A percentile compares a stretch with the other conserved stretches of the same genome.
phyloP scores from a whole-genome alignment of 768 basidiomycete genomes.

The Lepiota brunneoincarnata region DNA sequence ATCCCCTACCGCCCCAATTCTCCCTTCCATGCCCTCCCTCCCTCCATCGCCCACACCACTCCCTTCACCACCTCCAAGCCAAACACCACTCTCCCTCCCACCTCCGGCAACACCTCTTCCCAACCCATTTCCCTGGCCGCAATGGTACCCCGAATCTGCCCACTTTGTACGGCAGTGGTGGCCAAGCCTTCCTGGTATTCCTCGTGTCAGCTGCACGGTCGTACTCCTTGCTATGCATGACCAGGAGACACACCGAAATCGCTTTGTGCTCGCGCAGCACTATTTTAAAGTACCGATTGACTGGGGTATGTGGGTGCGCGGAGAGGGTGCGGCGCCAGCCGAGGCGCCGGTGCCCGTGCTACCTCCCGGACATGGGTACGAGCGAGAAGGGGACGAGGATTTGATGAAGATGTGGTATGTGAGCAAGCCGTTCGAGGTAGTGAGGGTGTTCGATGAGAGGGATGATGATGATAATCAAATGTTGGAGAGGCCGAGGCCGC shows the following conservation, averaged over 20 bases:
- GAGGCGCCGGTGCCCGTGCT: too few species aligned
- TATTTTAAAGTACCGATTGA: constrained; percentile 70
- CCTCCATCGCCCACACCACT: background rate
- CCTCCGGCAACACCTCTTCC: constrained; percentile 19
- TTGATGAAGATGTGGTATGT: constrained; percentile 73
- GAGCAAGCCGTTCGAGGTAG: constrained; percentile 67
- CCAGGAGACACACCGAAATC: constrained; percentile 52
- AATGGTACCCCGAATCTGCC: constrained; percentile 71
- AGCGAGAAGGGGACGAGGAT: constrained; percentile 37
- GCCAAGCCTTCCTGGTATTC: constrained; percentile 64
- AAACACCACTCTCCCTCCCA: constrained; percentile 1
- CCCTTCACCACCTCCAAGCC: constrained; percentile 2
- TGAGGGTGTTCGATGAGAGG: constrained; percentile 54
- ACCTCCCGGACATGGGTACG: too few species aligned
- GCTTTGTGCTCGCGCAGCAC: constrained; percentile 70
- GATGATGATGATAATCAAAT: constrained; percentile 35
- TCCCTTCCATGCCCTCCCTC: background rate
- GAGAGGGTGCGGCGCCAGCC: constrained; percentile 7
- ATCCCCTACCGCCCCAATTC: background rate
- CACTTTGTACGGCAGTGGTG: constrained; percentile 84
- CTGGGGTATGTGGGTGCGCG: constrained; percentile 27
- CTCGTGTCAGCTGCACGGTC: constrained; percentile 69
- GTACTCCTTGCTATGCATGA: constrained; percentile 65
- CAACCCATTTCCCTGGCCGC: constrained; percentile 65
- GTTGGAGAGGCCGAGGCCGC: constrained; percentile 55